phyloP scores from a whole-genome alignment of 1,139 yeast species.

The Hansenula sp. region DNA sequence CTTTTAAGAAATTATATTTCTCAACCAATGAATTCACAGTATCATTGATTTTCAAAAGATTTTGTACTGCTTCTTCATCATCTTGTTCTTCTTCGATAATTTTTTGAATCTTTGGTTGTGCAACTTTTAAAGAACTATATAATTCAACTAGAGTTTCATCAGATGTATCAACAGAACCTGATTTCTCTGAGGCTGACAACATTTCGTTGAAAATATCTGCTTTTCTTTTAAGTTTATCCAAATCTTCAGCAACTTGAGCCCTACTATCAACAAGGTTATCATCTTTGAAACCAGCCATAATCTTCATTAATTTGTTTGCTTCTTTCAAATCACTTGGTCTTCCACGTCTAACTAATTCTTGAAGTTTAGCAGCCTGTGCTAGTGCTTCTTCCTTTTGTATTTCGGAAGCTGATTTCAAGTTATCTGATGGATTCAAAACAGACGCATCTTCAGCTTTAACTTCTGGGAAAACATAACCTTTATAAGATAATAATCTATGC shows the following conservation, averaged over 20 bases:
- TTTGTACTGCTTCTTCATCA: constrained; percentile 63
- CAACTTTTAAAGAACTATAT: constrained; percentile 71
- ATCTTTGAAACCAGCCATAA: constrained; percentile 96
- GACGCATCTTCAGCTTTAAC: constrained; percentile 88
- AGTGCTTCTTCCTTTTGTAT: constrained; percentile 88
- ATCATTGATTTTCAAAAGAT: constrained; percentile 69
- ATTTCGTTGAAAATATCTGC: constrained; percentile 89
- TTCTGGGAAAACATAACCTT: constrained; percentile 91
- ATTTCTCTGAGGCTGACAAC: constrained; percentile 56
- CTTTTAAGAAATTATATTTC: constrained; percentile 62
- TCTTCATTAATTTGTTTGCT: constrained; percentile 94
- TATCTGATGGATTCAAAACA: constrained; percentile 88
- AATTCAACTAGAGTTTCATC: constrained; percentile 78
- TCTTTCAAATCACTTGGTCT: constrained; percentile 93
- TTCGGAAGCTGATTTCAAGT: constrained; percentile 83
- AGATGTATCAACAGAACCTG: constrained; percentile 50
- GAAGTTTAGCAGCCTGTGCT: constrained; percentile 92
- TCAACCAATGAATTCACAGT: constrained; percentile 64
- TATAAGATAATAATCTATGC: constrained; percentile 85
- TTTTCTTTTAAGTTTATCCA: constrained; percentile 80
- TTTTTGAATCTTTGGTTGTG: constrained; percentile 84
- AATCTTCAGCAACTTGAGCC: constrained; percentile 78
- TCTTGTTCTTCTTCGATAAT: constrained; percentile 75
- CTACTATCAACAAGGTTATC: constrained; percentile 64
- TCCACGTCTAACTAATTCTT: constrained; percentile 92